Percentiles rank a stretch among this genome's conserved stretches.
Conservation (phyloP, 768 basidiomycete genomes). For the Suillus cothurnatus region DNA sequence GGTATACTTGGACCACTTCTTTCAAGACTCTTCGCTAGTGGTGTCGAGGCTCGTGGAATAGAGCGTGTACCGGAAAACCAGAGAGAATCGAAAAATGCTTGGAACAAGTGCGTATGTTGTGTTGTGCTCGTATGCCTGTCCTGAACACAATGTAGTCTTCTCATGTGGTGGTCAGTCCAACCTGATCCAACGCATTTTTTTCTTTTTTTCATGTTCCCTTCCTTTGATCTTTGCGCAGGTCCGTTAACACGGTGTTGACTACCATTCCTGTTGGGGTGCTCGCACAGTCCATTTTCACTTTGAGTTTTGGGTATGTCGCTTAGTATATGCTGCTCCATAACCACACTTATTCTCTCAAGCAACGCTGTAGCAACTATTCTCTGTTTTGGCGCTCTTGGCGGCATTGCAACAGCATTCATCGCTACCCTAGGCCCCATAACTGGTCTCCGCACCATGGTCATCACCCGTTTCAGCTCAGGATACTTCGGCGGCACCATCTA, state of each 20-base stretch:
- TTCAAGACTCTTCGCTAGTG: constrained; percentile 44
- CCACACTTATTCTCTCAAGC: constrained; percentile 22
- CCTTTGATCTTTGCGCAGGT: constrained; percentile 29
- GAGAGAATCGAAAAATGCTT: constrained; percentile 44
- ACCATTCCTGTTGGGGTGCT: constrained; percentile 54
- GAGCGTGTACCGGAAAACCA: constrained; percentile 56
- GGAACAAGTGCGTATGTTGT: constrained; percentile 42
- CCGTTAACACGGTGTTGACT: constrained; percentile 49
- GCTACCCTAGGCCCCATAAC: constrained; percentile 56
- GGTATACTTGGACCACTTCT: constrained; percentile 33
- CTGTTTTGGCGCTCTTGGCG: constrained; percentile 49
- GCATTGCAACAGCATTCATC: constrained; percentile 47
- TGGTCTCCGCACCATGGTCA: constrained; percentile 57
- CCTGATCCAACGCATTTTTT: neutral
- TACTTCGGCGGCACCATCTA: constrained; percentile 51
- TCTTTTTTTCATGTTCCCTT: neutral
- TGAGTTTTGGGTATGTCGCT: constrained; percentile 45
- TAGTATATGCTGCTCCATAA: neutral
- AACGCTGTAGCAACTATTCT: constrained; percentile 47
- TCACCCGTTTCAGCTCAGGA: constrained; percentile 49
- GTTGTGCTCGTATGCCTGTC: neutral
- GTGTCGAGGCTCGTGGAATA: constrained; percentile 59
- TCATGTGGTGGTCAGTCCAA: constrained; percentile 45
- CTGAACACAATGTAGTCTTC: constrained; percentile 29
- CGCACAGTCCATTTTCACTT: constrained; percentile 49